These are phyloP conservation scores for Aspergillus alliaceus DNA, from an alignment of 2,329 filamentous ascomycete genomes.

Conservation along the genomic window DNA sequence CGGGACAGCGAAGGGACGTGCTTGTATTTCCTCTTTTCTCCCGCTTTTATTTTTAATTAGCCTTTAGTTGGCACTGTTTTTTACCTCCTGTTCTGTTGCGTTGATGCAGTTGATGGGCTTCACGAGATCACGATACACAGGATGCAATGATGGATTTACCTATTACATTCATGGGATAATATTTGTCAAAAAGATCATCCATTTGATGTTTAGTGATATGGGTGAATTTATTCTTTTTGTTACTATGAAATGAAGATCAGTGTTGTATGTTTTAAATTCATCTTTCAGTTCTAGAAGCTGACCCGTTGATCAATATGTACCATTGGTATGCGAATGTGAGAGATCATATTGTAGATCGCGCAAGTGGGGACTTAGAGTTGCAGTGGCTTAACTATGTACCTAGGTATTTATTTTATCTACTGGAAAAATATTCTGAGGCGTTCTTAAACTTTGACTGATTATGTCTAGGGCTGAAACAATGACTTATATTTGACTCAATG, in stretches of 20 bases:
- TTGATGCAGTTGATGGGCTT: conserved; percentile 13
- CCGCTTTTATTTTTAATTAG: conserved; percentile 1
- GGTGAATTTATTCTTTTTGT: conserved; percentile 1
- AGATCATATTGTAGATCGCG: neutral
- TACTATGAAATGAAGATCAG: neutral
- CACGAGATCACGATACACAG: conserved; percentile 27
- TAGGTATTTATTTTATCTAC: too few relatives aligned
- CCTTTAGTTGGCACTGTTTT: neutral
- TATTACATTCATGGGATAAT: conserved; percentile 7
- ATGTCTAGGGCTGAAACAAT: neutral
- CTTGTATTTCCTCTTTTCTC: neutral
- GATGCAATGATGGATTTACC: conserved; percentile 11
- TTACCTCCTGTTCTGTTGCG: conserved; percentile 1
- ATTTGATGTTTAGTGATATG: conserved; percentile 8
- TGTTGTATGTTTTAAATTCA: neutral
- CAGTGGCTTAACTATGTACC: too few relatives aligned
- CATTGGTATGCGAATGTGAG: neutral
- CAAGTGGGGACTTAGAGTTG: neutral
- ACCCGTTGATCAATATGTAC: neutral
- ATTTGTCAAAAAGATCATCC: neutral
- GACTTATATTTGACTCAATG: neutral
- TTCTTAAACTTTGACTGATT: too few relatives aligned
- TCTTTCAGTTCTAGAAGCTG: neutral
- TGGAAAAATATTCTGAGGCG: too few relatives aligned
- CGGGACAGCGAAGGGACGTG: neutral